A percentile compares a stretch with the other conserved stretches of the same genome.
These are phyloP conservation scores for Daldinia grandis DNA, from an alignment of 495 filamentous ascomycete species.

Conservation along the genomic window DNA sequence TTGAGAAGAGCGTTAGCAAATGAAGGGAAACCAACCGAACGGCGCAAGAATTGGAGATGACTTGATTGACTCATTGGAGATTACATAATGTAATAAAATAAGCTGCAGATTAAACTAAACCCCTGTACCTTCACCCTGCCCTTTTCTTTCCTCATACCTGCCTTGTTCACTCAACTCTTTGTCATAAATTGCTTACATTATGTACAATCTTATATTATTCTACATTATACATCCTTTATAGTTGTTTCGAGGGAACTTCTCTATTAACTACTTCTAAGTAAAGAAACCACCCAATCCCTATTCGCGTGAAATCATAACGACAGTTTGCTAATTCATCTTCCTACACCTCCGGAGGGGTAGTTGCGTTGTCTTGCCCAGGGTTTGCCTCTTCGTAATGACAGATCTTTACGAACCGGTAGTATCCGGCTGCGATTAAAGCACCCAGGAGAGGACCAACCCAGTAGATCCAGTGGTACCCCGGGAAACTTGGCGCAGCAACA, in stretches of 20 bases:
- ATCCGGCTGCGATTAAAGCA: constrained; percentile 67
- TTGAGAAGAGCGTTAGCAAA: not conserved
- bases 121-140: not conserved
- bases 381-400: constrained; percentile 80
- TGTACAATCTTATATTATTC: not conserved
- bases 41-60: constrained; percentile 8
- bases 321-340: not conserved
- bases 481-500: constrained; percentile 54
- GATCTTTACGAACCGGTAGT: constrained; percentile 70
- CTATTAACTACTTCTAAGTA: no score
- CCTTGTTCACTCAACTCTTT: no score
- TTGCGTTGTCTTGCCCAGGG: constrained; percentile 68
- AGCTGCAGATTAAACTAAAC: not conserved
- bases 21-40: not conserved
- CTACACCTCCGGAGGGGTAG: constrained; percentile 13
- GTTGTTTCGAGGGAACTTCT: not conserved
- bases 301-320: not conserved
- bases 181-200: not conserved
- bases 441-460: constrained; percentile 75
- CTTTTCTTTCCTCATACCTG: not conserved
- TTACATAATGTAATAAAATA: constrained; percentile 3
- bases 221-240: not conserved
- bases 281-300: no score
- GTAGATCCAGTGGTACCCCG: constrained; percentile 64
- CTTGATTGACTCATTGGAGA: constrained; percentile 12